Evolutionary conservation across 2,329 filamentous ascomycete species (phyloP).

Genomic region (Claviceps paspali): DNA sequence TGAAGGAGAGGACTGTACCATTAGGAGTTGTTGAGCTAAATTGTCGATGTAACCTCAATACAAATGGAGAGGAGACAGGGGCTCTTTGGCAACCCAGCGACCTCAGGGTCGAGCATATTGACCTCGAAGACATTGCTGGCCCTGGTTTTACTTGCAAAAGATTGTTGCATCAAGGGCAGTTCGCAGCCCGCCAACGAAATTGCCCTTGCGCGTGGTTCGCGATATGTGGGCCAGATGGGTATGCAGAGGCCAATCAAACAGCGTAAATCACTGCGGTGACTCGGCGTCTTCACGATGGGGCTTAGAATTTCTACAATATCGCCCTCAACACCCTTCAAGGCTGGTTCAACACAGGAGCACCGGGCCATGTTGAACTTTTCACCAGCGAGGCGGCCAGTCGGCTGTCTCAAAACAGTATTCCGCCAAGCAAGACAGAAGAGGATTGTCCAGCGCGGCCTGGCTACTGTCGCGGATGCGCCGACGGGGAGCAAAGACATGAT

Average conservation of each 20-base stretch:
- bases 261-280: slow-evolving; percentile 5
- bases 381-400: slow-evolving; percentile 48
- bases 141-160: slow-evolving; percentile 5
- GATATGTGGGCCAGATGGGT: slow-evolving; percentile 13
- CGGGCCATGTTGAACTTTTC: slow-evolving; percentile 45
- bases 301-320: too few species aligned
- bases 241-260: slow-evolving; percentile 25
- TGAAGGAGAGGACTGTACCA: slow-evolving; percentile 10
- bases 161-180: slow-evolving; percentile 3
- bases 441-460: slow-evolving; percentile 29
- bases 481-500: slow-evolving; percentile 13
- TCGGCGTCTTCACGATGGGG: not conserved
- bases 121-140: slow-evolving; percentile 9
- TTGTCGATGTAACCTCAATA: slow-evolving; percentile 6
- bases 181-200: too few species aligned
- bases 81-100: slow-evolving; percentile 9
- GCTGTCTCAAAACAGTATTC: slow-evolving; percentile 52
- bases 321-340: too few species aligned
- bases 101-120: slow-evolving; percentile 13
- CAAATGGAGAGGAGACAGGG: not conserved
- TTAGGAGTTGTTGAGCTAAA: slow-evolving; percentile 17
- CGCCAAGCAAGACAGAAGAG: slow-evolving; percentile 40
- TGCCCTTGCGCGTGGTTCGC: too few species aligned
- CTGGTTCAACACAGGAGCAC: slow-evolving; percentile 7
- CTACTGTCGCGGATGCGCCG: slow-evolving; percentile 19